These are phyloP conservation scores for Aethionema arabicum DNA, from an alignment of 345 rosid genomes.

Conservation along the genomic window DNA sequence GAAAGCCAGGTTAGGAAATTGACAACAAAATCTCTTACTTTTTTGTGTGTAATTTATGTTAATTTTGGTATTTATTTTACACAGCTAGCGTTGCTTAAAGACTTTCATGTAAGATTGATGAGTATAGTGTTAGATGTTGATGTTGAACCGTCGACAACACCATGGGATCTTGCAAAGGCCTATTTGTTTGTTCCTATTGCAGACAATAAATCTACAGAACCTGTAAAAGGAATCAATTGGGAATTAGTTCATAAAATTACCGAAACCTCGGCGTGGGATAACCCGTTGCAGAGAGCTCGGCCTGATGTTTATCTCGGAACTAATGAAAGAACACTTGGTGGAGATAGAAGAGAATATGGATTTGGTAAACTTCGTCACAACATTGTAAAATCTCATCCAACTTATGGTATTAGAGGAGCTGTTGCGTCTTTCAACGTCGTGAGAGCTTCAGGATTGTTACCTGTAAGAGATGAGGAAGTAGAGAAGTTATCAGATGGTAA, in stretches of 20 bases:
- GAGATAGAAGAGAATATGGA: conserved; percentile 97
- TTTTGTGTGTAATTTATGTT: conserved; percentile 21
- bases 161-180: conserved; percentile 99
- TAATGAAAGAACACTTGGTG: conserved; percentile 96
- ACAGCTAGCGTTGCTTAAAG: conserved; percentile 93
- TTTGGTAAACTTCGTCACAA: conserved; percentile 93
- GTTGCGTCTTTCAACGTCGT: conserved; percentile 91
- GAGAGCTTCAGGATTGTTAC: conserved; percentile 88
- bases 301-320: conserved; percentile 99
- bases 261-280: conserved; percentile 70
- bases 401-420: conserved; percentile 98
- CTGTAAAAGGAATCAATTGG: conserved; percentile 81
- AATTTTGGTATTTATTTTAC: conserved; percentile 23
- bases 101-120: conserved; percentile 94
- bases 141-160: conserved; percentile 98
- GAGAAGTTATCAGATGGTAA: conserved; percentile 46
- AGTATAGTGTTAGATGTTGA: conserved; percentile 98
- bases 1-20: conserved; percentile 68
- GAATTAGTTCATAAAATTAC: conserved; percentile 63
- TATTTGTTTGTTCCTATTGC: conserved; percentile 93
- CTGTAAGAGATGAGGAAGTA: conserved; percentile 52
- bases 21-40: conserved; percentile 3
- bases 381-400: conserved; percentile 89
- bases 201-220: conserved; percentile 66
- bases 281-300: conserved; percentile 96